phyloP scores from a whole-genome alignment of 805 yeast species.

The Zygotorulaspora danielsina region DNA sequence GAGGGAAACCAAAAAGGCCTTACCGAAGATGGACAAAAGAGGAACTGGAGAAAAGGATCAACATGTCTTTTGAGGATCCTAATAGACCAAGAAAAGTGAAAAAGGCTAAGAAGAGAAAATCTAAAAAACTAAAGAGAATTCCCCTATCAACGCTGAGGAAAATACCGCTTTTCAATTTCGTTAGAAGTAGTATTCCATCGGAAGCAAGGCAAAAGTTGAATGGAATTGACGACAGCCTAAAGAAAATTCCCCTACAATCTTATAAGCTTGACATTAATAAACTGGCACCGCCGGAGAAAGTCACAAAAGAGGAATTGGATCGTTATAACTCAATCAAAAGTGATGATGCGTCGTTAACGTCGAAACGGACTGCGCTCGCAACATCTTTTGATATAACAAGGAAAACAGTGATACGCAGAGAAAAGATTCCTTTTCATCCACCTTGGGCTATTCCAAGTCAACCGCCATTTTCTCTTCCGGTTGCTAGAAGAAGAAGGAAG shows the following conservation, averaged over 20 bases:
- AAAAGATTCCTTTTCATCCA: conserved; percentile 32
- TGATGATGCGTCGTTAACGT: background rate
- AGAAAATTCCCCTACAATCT: conserved; percentile 9
- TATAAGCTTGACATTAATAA: conserved; percentile 10
- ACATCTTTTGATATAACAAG: conserved; percentile 15
- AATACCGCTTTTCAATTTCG: conserved; percentile 29
- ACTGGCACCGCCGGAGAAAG: conserved; percentile 11
- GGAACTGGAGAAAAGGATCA: conserved; percentile 28
- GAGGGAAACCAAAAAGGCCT: conserved; percentile 34
- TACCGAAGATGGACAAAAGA: conserved; percentile 34
- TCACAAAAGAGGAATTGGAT: conserved; percentile 7
- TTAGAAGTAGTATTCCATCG: conserved; percentile 6
- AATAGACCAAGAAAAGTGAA: conserved; percentile 20
- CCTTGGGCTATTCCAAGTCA: conserved; percentile 33
- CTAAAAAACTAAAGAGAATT: conserved; percentile 21
- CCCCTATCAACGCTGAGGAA: conserved; percentile 27
- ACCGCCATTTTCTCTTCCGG: conserved; percentile 34
- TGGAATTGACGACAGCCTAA: conserved; percentile 25
- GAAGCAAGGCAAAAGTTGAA: conserved; percentile 12
- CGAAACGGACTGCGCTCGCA: background rate
- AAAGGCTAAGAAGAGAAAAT: conserved; percentile 19
- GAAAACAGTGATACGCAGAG: conserved; percentile 31
- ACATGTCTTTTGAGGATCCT: conserved; percentile 18
- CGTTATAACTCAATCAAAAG: conserved; percentile 2
- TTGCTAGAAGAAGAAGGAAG: conserved; percentile 28